Evolutionary conservation across 306 rosid species (phyloP).

Genomic region (Senna siamea): DNA sequence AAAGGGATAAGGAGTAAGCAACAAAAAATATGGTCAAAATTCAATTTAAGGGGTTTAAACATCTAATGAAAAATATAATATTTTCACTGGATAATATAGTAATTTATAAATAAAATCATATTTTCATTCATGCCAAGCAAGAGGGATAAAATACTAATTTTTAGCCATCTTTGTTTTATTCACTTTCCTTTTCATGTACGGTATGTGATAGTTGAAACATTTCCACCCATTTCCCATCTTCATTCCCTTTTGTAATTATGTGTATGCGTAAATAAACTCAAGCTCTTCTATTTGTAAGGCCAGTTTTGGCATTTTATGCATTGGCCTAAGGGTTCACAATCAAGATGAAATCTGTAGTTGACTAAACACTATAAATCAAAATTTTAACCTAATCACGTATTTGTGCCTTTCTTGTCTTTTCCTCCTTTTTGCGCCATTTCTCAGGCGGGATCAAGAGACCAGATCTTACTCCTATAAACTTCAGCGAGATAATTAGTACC

Average conservation of each 20-base stretch:
- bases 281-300: neutral
- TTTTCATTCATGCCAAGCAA: neutral
- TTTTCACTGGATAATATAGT: neutral
- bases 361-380: neutral
- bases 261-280: neutral
- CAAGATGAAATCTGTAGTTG: neutral
- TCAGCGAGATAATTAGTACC: neutral
- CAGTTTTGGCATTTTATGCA: neutral
- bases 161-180: neutral
- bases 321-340: neutral
- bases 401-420: neutral
- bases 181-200: no score
- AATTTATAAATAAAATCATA: neutral
- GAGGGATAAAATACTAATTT: neutral
- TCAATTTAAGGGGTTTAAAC: neutral
- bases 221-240: neutral
- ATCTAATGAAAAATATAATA: neutral
- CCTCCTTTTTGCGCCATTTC: no score
- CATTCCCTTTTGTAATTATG: neutral
- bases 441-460: no score
- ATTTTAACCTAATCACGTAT: neutral
- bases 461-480: neutral
- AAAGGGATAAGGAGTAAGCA: neutral
- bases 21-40: slow-evolving; percentile 23
- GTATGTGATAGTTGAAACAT: neutral